phyloP scores from a whole-genome alignment of 129 eudicot genomes.

The Chrysanthemum lavandulifolium region DNA sequence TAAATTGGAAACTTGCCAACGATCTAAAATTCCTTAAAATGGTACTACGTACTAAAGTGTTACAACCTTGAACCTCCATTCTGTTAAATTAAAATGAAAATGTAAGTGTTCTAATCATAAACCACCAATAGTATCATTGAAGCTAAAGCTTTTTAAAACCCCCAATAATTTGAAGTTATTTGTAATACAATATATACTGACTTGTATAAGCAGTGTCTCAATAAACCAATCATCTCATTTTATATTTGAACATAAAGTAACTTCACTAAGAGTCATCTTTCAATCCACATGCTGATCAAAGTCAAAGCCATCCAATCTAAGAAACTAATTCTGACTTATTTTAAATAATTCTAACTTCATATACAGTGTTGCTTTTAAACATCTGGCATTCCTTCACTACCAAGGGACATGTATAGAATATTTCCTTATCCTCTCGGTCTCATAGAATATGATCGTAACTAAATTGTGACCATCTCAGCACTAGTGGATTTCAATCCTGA shows the following conservation, averaged over 20 bases:
- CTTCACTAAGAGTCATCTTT: conserved; percentile 6
- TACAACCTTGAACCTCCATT: too few relatives aligned
- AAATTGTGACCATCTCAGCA: not conserved
- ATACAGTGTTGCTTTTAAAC: conserved; percentile 6
- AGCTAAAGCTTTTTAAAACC: not conserved
- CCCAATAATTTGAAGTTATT: not conserved
- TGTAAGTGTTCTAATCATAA: too few relatives aligned
- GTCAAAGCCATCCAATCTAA: not conserved
- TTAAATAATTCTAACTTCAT: not conserved
- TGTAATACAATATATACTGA: not conserved
- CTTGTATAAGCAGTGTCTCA: conserved; percentile 2
- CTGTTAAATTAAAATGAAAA: too few relatives aligned
- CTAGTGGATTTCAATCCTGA: not conserved
- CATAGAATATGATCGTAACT: not conserved
- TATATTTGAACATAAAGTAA: not conserved
- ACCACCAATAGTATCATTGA: too few relatives aligned
- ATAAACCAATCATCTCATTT: not conserved
- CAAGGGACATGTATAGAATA: not conserved
- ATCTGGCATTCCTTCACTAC: conserved; percentile 7
- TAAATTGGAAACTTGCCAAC: too few relatives aligned
- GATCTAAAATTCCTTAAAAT: too few relatives aligned
- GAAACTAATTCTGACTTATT: not conserved
- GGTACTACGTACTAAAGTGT: too few relatives aligned
- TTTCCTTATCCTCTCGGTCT: not conserved
- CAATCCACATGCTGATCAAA: conserved; percentile 16